phyloP scores from a whole-genome alignment of 2,329 filamentous ascomycete species.

The Lachnellula subtilissima region DNA sequence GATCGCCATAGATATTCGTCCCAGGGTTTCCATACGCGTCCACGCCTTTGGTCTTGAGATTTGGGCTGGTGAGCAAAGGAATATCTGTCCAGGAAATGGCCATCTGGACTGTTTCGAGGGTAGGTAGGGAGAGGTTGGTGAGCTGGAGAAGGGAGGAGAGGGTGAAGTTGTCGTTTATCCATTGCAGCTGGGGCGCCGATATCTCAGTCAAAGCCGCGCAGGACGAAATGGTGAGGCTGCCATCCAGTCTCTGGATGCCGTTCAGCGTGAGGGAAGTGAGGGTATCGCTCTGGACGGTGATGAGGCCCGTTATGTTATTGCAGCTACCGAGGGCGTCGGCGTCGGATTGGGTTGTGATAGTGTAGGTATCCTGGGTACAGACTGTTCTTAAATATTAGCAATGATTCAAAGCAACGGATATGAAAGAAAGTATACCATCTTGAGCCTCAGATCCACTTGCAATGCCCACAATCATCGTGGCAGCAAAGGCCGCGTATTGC shows the following conservation, averaged over 20 bases:
- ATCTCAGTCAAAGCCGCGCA: slow-evolving; percentile 2
- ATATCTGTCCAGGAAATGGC: slow-evolving; percentile 1
- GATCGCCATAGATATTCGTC: slow-evolving; percentile 6
- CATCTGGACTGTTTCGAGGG: slow-evolving; percentile 2
- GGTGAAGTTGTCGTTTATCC: slow-evolving; percentile 8
- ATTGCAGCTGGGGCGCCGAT: slow-evolving; percentile 3
- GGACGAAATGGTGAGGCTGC: not conserved
- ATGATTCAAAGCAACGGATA: too few relatives aligned
- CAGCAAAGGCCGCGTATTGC: too few relatives aligned
- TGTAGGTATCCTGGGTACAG: too few relatives aligned
- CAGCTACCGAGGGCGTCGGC: not conserved
- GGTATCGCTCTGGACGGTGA: slow-evolving; percentile 1
- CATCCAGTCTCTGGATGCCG: slow-evolving; percentile 4
- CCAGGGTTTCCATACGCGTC: slow-evolving; percentile 1
- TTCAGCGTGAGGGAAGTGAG: slow-evolving; percentile 3
- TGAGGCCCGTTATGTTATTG: slow-evolving; percentile 1
- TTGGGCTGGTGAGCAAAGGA: not conserved
- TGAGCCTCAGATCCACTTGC: too few relatives aligned
- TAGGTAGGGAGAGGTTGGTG: slow-evolving; percentile 2
- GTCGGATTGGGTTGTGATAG: too few relatives aligned
- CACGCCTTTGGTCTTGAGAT: not conserved
- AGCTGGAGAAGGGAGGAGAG: slow-evolving; percentile 7
- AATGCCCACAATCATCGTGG: too few relatives aligned
- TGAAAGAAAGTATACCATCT: too few relatives aligned
- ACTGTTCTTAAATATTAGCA: too few relatives aligned